These are phyloP conservation scores for Rheum nobile DNA, from an alignment of 148 eudicot species.

Conservation along the genomic window DNA sequence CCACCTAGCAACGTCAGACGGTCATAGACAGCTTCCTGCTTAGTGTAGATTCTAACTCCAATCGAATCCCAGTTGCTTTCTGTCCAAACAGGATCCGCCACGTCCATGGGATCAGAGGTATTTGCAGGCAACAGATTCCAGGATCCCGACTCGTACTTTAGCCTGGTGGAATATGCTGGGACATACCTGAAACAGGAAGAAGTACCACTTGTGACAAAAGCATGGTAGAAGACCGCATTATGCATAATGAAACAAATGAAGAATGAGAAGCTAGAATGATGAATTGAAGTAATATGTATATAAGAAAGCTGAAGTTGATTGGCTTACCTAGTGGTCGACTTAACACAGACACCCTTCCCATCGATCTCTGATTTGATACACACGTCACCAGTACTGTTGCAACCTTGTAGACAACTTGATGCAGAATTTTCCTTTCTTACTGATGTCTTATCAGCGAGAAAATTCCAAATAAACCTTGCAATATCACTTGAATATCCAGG, in stretches of 20 bases:
- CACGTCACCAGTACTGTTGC: slow-evolving; percentile 41
- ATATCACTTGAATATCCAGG: slow-evolving; percentile 63
- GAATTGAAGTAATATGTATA: not conserved
- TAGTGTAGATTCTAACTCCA: slow-evolving; percentile 48
- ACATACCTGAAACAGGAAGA: slow-evolving; percentile 49
- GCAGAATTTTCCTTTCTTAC: slow-evolving; percentile 26
- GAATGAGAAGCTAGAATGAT: too few relatives aligned
- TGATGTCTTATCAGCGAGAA: slow-evolving; percentile 80
- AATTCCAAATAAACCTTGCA: slow-evolving; percentile 84
- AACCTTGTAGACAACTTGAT: slow-evolving; percentile 52
- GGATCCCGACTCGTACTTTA: slow-evolving; percentile 53
- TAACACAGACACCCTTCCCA: slow-evolving; percentile 72
- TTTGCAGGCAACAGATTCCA: slow-evolving; percentile 63
- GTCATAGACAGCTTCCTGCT: slow-evolving; percentile 47
- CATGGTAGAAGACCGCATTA: not conserved
- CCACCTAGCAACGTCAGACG: slow-evolving; percentile 46
- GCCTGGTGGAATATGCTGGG: slow-evolving; percentile 84
- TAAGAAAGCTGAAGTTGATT: not conserved
- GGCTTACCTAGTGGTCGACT: slow-evolving; percentile 74
- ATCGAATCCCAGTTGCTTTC: slow-evolving; percentile 87
- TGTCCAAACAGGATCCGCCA: slow-evolving; percentile 74
- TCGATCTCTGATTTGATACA: slow-evolving; percentile 65
- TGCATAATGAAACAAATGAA: too few relatives aligned
- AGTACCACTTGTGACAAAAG: not conserved
- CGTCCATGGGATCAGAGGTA: slow-evolving; percentile 62